These are phyloP conservation scores for Penicillium desertorum DNA, from an alignment of 495 filamentous ascomycete genomes.

Conservation along the genomic window DNA sequence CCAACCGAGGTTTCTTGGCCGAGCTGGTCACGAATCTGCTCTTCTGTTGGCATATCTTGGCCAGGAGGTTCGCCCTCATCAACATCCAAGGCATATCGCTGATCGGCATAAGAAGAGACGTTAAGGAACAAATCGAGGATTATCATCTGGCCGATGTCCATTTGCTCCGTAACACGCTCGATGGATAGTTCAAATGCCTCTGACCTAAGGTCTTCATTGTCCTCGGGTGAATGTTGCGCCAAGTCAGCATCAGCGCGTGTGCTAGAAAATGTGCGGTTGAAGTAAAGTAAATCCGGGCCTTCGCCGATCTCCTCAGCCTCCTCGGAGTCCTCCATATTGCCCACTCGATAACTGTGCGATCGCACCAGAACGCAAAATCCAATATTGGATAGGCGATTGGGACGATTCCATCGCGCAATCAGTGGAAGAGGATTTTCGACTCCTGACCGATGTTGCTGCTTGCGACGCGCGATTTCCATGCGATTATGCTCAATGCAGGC, in stretches of 20 bases:
- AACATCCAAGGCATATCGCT: slow-evolving; percentile 13
- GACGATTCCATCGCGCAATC: slow-evolving; percentile 10
- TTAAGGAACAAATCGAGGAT: slow-evolving; percentile 8
- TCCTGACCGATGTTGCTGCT: slow-evolving; percentile 19
- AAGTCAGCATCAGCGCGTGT: slow-evolving; percentile 6
- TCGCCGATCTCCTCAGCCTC: slow-evolving; percentile 2
- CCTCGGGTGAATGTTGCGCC: not conserved
- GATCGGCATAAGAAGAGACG: not conserved
- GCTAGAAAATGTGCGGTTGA: slow-evolving; percentile 21
- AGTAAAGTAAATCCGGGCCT: slow-evolving; percentile 17
- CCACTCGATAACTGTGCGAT: slow-evolving; percentile 24
- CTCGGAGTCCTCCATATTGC: slow-evolving; percentile 7
- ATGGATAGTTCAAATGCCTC: slow-evolving; percentile 16
- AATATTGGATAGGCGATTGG: not conserved
- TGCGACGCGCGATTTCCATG: slow-evolving; percentile 27
- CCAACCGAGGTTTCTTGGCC: slow-evolving; percentile 9
- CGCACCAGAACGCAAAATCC: slow-evolving; percentile 17
- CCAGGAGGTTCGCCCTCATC: slow-evolving; percentile 15
- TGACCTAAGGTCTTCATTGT: not conserved
- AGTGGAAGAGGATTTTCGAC: slow-evolving; percentile 16
- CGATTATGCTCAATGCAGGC: slow-evolving; percentile 27
- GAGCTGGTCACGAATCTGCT: slow-evolving; percentile 20
- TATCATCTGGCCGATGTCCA: slow-evolving; percentile 10
- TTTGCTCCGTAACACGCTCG: slow-evolving; percentile 10
- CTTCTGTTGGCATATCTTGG: slow-evolving; percentile 2